phyloP scores from a whole-genome alignment of 805 yeast species.

The Suhomyces canberraensis region DNA sequence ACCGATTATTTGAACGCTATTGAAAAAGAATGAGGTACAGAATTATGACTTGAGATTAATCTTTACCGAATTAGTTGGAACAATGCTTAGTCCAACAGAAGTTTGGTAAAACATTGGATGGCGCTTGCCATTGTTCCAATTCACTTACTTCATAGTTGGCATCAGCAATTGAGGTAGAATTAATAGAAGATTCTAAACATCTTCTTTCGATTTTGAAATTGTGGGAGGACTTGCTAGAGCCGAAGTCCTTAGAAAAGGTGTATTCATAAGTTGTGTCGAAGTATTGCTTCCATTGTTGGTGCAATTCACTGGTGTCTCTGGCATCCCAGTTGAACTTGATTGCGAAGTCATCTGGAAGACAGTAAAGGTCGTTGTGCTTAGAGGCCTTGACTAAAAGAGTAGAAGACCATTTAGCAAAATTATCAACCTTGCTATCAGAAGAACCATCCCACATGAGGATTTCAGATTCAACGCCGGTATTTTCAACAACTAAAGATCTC shows the following conservation, averaged over 20 bases:
- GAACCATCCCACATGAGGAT: slow-evolving; percentile 9
- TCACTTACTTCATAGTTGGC: slow-evolving; percentile 6
- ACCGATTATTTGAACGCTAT: not conserved
- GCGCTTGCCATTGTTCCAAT: slow-evolving; percentile 6
- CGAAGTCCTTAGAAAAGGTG: slow-evolving; percentile 13
- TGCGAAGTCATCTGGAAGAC: slow-evolving; percentile 16
- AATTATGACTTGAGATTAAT: too few relatives aligned
- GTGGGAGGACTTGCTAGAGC: not conserved
- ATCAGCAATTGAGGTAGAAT: slow-evolving; percentile 7
- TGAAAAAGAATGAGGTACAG: too few relatives aligned
- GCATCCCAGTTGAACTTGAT: slow-evolving; percentile 14
- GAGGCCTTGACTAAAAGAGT: slow-evolving; percentile 15
- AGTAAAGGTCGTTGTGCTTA: slow-evolving; percentile 10
- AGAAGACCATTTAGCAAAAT: slow-evolving; percentile 17
- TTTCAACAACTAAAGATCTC: slow-evolving; percentile 9
- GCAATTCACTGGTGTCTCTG: slow-evolving; percentile 10
- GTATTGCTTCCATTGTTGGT: slow-evolving; percentile 14
- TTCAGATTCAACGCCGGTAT: slow-evolving; percentile 10
- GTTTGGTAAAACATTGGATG: slow-evolving; percentile 15
- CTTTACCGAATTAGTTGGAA: slow-evolving; percentile 3
- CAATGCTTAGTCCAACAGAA: slow-evolving; percentile 13
- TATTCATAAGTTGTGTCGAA: slow-evolving; percentile 15
- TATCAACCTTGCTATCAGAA: slow-evolving; percentile 5
- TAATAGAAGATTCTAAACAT: slow-evolving; percentile 5
- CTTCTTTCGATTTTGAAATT: slow-evolving; percentile 6